phyloP scores from a whole-genome alignment of 2,329 filamentous ascomycete genomes.

The Penicillium paneum region DNA sequence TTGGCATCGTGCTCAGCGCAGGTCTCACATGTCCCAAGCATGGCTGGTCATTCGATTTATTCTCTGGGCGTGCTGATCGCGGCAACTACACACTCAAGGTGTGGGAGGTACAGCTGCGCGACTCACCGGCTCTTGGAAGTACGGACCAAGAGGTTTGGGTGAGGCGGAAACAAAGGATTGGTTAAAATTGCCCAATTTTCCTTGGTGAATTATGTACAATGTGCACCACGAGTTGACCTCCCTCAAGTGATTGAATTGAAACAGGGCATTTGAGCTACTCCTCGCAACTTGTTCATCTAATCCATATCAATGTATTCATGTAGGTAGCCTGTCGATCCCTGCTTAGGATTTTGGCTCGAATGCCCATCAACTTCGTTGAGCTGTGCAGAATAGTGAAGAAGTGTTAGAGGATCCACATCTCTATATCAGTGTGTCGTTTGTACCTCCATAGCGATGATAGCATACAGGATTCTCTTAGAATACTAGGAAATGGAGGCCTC shows the following conservation, averaged over 20 bases:
- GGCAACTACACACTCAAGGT: conserved; percentile 60
- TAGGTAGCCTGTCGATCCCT: not conserved
- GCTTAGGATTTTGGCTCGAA: no score
- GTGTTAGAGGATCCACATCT: no score
- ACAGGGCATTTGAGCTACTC: no score
- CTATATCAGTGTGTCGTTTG: no score
- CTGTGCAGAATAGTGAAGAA: no score
- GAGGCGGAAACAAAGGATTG: conserved; percentile 34
- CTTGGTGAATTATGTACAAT: no score
- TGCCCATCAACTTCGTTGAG: no score
- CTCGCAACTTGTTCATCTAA: not conserved
- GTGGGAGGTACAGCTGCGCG: conserved; percentile 62
- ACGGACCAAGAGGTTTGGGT: conserved; percentile 36
- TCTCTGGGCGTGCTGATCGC: conserved; percentile 60
- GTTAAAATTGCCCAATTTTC: conserved; percentile 10
- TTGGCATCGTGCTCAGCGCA: conserved; percentile 51
- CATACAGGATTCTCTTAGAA: no score
- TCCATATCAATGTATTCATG: not conserved
- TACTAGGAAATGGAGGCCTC: no score
- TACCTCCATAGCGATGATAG: no score
- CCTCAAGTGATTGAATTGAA: not conserved
- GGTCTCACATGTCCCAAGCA: conserved; percentile 67
- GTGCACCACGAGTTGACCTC: not conserved
- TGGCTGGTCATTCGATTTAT: conserved; percentile 68
- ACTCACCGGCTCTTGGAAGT: conserved; percentile 4